A percentile compares a stretch with the other conserved stretches of the same genome.
phyloP scores from a whole-genome alignment of 306 rosid genomes.

The Prunus mongolica region DNA sequence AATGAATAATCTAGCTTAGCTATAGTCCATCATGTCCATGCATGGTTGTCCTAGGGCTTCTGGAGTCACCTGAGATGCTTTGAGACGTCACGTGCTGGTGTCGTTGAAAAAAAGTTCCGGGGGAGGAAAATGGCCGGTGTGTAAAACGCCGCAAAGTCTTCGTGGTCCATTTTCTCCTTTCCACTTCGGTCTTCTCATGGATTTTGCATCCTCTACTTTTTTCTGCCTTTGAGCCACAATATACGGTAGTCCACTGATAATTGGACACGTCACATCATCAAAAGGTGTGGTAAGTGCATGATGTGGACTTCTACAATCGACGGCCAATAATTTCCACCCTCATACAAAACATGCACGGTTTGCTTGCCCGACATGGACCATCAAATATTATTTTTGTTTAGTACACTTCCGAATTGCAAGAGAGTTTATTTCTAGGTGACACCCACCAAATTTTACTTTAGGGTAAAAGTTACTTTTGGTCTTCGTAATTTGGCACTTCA shows the following conservation, averaged over 20 bases:
- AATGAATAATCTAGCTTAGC: background rate
- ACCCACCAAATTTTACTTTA: background rate
- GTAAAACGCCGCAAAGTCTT: background rate
- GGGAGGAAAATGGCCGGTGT: background rate
- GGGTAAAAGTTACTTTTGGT: no score
- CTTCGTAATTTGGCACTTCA: accelerated
- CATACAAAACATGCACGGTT: background rate
- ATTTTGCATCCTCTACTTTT: background rate
- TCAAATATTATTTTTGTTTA: background rate
- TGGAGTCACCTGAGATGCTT: background rate
- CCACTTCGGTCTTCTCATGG: background rate
- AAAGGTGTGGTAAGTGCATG: background rate
- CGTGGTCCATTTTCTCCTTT: background rate
- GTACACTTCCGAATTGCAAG: background rate
- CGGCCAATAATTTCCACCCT: background rate
- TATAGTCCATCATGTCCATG: background rate
- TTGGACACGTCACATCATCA: constrained; percentile 6
- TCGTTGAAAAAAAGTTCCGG: background rate
- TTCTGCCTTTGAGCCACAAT: background rate
- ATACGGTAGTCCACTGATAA: background rate
- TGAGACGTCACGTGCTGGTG: background rate
- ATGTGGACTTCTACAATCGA: background rate
- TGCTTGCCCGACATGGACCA: background rate
- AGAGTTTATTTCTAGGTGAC: background rate
- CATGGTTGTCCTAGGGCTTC: background rate